Conservation (phyloP, 768 basidiomycete genomes). For the Dentipellis sp. region DNA sequence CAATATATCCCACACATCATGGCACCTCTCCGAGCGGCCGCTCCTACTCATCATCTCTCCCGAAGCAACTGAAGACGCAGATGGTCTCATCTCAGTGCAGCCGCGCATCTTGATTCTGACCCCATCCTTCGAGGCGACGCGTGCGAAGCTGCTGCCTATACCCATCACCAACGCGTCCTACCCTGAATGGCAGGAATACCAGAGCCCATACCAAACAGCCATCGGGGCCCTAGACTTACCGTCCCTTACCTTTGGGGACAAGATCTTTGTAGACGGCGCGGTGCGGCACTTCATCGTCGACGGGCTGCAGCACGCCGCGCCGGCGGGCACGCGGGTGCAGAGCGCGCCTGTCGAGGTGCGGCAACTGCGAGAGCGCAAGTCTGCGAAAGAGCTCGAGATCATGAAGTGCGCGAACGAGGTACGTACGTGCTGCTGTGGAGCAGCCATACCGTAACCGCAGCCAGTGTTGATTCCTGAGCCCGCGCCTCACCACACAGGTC, state of each 20-base stretch:
- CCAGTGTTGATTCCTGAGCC: background rate
- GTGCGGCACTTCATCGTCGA: slow-evolving; percentile 58
- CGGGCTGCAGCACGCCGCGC: slow-evolving; percentile 40
- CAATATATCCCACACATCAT: slow-evolving; percentile 54
- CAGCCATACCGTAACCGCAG: background rate
- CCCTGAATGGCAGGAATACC: slow-evolving; percentile 22
- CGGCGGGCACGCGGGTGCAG: slow-evolving; percentile 26
- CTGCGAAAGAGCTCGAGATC: slow-evolving; percentile 55
- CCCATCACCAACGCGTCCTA: slow-evolving; percentile 32
- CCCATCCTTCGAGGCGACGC: slow-evolving; percentile 66
- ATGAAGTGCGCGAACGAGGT: slow-evolving; percentile 79
- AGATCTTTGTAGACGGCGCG: slow-evolving; percentile 51
- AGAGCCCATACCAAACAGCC: slow-evolving; percentile 49
- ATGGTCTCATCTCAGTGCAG: slow-evolving; percentile 18
- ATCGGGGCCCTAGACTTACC: slow-evolving; percentile 18
- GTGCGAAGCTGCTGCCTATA: slow-evolving; percentile 53
- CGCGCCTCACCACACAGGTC: slow-evolving; percentile 35
- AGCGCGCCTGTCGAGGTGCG: slow-evolving; percentile 46
- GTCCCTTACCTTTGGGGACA: slow-evolving; percentile 18
- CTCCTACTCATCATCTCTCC: slow-evolving; percentile 60
- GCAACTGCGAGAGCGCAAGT: slow-evolving; percentile 69
- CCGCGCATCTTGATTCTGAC: slow-evolving; percentile 56
- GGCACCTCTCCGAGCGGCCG: slow-evolving; percentile 74
- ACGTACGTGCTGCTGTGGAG: slow-evolving; percentile 26
- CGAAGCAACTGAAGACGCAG: slow-evolving; percentile 13